Base-by-base conservation (phyloP, 2,329 filamentous ascomycete genomes). In the Diaporthe sp. region DNA sequence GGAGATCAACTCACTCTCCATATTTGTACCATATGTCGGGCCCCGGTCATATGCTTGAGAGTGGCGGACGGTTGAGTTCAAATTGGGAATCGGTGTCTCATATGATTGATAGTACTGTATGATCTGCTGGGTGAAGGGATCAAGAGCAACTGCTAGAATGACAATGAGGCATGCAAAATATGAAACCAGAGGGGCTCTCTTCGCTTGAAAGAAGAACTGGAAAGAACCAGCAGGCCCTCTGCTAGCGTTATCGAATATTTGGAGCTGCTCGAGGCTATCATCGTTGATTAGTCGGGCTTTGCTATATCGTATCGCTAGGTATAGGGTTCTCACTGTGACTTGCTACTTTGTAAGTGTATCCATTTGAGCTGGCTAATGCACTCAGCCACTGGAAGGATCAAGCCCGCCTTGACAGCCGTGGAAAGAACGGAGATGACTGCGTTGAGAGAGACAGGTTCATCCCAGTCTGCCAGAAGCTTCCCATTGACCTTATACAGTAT, bases 351-450 rank as follows among this genome's bases (percentile, higher is more conserved):
- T 5, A 61, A 15, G 35, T 61, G 8, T 42, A 61, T 61, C 55
- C 57, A 42, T 28, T 61, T 61, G 5, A 61, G 35, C 35, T 61
- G 57, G 35, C 57, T 61, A 8, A 61, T 61, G 22, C 57, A 61
- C 57, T 61, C 57, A 28, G 57, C 57, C 25, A 61, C 57, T 28
- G 57, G 57, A n/a, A 61, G 35, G 5, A 61, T 61, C 13, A 61
- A 61, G 4, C 57, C 57, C 13, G 57, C 57, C n/a, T 61, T 61
- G 2, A n/a, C 57, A 42, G 57, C 57, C 7, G 57, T 61, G 35
- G 57, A 61, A 28, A 61, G 57, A 10, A 61, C 7, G 3, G 57
- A 61, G 7, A 61, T 19, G n/a, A 42, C 57, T 7, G 35, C 57
- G 15, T 61, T 61, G 15, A 61, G 35, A 25, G 57, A 61, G 12